phyloP scores from a whole-genome alignment of 192 early-diverging fungal species.

The Umbelopsis isabellina region DNA sequence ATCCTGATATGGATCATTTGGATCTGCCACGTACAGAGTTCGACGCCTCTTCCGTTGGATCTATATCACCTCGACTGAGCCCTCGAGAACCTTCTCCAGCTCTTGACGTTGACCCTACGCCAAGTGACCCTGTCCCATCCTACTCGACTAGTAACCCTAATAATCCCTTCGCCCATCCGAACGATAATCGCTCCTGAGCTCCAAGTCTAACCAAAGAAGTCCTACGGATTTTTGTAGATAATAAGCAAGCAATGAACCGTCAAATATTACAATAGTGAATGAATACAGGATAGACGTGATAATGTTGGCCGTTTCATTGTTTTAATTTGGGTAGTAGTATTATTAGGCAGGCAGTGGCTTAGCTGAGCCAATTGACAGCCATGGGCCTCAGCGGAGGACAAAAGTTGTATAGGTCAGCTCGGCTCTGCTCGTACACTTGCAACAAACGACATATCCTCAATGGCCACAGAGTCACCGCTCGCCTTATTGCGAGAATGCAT shows the following conservation, averaged over 20 bases:
- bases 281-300: no score
- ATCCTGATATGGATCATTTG: background rate
- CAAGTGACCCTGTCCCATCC: background rate
- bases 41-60: conserved; percentile 8
- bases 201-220: background rate
- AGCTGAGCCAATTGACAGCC: no score
- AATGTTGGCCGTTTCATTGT: no score
- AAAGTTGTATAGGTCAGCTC: background rate
- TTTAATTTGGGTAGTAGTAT: no score
- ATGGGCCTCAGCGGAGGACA: no score
- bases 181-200: background rate
- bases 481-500: conserved; percentile 66
- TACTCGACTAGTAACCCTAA: background rate
- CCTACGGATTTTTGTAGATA: background rate
- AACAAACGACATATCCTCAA: background rate
- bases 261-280: background rate
- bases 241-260: background rate
- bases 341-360: no score
- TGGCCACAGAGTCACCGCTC: conserved; percentile 37
- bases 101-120: background rate
- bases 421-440: background rate
- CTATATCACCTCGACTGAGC: background rate
- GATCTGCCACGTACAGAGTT: conserved; percentile 1
- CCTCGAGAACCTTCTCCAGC: background rate
- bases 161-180: background rate